Evolutionary conservation across 768 basidiomycete genomes (phyloP).

Genomic region (Wakefieldia striispora): DNA sequence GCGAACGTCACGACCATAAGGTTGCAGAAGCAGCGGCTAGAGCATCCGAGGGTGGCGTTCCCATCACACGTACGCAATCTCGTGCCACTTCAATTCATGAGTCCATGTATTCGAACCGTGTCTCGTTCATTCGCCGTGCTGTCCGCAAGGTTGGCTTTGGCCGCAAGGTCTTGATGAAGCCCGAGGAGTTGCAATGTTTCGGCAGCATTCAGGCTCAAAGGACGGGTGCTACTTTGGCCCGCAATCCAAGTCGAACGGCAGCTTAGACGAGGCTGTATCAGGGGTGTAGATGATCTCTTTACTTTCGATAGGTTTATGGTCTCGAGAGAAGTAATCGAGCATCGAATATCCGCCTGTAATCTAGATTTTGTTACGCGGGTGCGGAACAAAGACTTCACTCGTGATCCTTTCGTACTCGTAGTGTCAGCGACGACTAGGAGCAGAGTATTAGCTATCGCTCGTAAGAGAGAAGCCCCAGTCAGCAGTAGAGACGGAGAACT

Average conservation of each 20-base stretch:
- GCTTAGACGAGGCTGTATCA: slow-evolving; percentile 24
- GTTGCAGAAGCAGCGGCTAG: slow-evolving; percentile 38
- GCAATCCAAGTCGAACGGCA: too few relatives aligned
- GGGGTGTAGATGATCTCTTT: slow-evolving; percentile 20
- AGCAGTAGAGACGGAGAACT: too few relatives aligned
- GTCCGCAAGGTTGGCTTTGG: slow-evolving; percentile 88
- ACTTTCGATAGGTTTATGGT: slow-evolving; percentile 16
- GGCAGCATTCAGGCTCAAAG: too few relatives aligned
- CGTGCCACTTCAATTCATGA: too few relatives aligned
- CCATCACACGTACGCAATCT: slow-evolving; percentile 83
- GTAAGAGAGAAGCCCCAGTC: too few relatives aligned
- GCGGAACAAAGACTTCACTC: too few relatives aligned
- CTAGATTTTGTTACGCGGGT: too few relatives aligned
- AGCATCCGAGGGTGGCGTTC: slow-evolving; percentile 45
- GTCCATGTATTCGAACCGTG: slow-evolving; percentile 97
- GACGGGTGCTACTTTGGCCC: too few relatives aligned
- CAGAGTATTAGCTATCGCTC: too few relatives aligned
- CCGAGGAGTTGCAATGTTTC: slow-evolving; percentile 83
- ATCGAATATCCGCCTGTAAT: slow-evolving; percentile 34
- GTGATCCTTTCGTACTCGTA: too few relatives aligned
- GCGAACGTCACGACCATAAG: slow-evolving; percentile 54
- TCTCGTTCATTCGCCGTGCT: slow-evolving; percentile 87
- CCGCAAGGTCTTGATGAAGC: slow-evolving; percentile 73
- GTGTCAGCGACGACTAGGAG: too few relatives aligned
- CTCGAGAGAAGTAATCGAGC: slow-evolving; percentile 20